Conservation (phyloP, 169 alveolate species). For the Cryptosporidium canis region DNA sequence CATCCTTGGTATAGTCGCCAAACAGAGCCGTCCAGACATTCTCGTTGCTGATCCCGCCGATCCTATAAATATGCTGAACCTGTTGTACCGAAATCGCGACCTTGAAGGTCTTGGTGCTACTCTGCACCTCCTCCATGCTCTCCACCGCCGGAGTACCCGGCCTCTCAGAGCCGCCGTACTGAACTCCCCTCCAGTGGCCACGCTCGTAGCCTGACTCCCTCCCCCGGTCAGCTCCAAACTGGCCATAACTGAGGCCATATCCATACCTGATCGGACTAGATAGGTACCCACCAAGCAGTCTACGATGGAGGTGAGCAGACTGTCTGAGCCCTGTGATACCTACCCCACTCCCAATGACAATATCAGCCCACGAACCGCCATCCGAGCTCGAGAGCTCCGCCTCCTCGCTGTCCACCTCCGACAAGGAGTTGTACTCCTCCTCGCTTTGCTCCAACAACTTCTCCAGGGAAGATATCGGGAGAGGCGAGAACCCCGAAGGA, state of each 20-base stretch:
- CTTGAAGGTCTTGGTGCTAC: background rate
- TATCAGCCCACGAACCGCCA: too few relatives aligned
- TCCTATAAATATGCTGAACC: conserved; percentile 5
- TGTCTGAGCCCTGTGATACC: too few relatives aligned
- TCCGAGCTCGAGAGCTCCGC: too few relatives aligned
- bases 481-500: conserved; percentile 61
- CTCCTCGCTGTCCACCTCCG: background rate
- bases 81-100: conserved; percentile 34
- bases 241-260: too few relatives aligned
- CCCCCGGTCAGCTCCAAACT: too few relatives aligned
- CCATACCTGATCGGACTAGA: too few relatives aligned
- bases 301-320: too few relatives aligned
- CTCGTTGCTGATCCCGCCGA: conserved; percentile 58
- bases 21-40: conserved; percentile 70
- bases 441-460: conserved; percentile 12
- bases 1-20: background rate
- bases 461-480: background rate
- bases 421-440: background rate
- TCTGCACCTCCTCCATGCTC: background rate
- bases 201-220: too few relatives aligned
- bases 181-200: too few relatives aligned
- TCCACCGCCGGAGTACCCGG: background rate
- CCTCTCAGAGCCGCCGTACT: too few relatives aligned
- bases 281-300: too few relatives aligned
- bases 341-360: too few relatives aligned